Evolutionary conservation across 2,329 filamentous ascomycete species (phyloP).

Genomic region (Ceratocystis destructans): DNA sequence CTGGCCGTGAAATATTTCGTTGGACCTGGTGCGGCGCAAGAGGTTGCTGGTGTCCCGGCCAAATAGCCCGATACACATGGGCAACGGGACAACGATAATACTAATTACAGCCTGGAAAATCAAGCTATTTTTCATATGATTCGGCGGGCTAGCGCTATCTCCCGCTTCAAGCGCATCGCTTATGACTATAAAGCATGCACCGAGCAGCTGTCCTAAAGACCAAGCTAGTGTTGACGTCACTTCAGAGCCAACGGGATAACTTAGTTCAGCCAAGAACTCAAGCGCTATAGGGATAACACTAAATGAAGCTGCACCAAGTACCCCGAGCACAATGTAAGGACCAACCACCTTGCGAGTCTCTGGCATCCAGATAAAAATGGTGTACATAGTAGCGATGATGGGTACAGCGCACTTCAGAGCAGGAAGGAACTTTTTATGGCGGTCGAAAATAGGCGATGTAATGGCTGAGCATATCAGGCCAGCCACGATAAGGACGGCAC

Average conservation of each 20-base stretch:
- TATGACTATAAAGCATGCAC: conserved; percentile 70
- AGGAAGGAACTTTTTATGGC: conserved; percentile 63
- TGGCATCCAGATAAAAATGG: conserved; percentile 68
- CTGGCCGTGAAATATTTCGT: conserved; percentile 1
- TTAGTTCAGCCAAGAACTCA: conserved; percentile 77
- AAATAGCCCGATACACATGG: conserved; percentile 56
- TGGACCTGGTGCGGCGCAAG: conserved; percentile 1
- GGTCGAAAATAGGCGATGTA: conserved; percentile 68
- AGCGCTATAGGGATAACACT: conserved; percentile 68
- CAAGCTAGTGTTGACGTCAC: conserved; percentile 73
- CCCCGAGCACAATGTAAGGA: conserved; percentile 58
- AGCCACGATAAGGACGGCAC: conserved; percentile 77
- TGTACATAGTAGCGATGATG: conserved; percentile 56
- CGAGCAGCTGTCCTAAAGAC: conserved; percentile 73
- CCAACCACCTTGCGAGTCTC: conserved; percentile 44
- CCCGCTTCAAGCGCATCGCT: conserved; percentile 58
- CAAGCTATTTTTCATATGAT: conserved; percentile 60
- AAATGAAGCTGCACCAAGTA: conserved; percentile 72
- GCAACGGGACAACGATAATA: conserved; percentile 49
- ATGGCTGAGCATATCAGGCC: conserved; percentile 68
- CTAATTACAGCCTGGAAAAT: conserved; percentile 67
- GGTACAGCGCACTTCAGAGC: conserved; percentile 64
- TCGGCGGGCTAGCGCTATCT: conserved; percentile 40
- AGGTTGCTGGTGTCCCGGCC: conserved; percentile 36
- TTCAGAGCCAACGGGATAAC: conserved; percentile 75